Base-by-base conservation (phyloP, 176 grass and related monocot genomes). In the Hordeum marinum region DNA sequence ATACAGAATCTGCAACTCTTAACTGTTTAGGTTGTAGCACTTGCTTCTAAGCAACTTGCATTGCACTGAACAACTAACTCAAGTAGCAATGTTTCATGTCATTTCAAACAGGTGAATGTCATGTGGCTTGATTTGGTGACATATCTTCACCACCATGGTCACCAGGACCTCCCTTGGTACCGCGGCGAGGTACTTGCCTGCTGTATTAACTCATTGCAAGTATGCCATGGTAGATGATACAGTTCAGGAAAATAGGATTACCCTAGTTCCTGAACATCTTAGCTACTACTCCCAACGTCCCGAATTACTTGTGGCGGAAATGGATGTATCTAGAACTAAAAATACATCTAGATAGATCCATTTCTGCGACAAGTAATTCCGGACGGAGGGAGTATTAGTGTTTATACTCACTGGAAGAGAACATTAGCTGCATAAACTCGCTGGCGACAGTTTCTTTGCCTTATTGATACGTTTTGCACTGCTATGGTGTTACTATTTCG, bases 91-190 rank as follows among this genome's bases (percentile, higher is more conserved):
- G 72, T 31, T 61, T 76, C 21, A 0, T 80, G 37, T 18, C 37
- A 40, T 63, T 32, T 40, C 2, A 77, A 75, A 55, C 72, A 98
- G 96, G 96, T 98, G 20, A 94, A 95, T 52, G 85, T 98, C 12
- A 89, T 92, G 89, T 98, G 96, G 93, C 64, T 95, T 23, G 96
- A 94, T 65, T 37, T 98, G 34, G 96, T 98, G 21, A 98, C 96
- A 1, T 98, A 98, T 31, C 89, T 98, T 65, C 96, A 98, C 65
- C 96, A 98, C 83, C 96, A 98, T 55, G 96, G 96, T 2, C 91
- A 88, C 65, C 27, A 74, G 12, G 84, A 89, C 7, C 89, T 98
- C 13, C 96, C 96, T 6, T 98, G 96, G 96, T 98, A 98, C 42
- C 93, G 93, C 4, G 93, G 93, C n/a, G 55, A 98, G 89, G 94